These are phyloP conservation scores for Candida germanica DNA, from an alignment of 805 yeast genomes.

Conservation along the genomic window DNA sequence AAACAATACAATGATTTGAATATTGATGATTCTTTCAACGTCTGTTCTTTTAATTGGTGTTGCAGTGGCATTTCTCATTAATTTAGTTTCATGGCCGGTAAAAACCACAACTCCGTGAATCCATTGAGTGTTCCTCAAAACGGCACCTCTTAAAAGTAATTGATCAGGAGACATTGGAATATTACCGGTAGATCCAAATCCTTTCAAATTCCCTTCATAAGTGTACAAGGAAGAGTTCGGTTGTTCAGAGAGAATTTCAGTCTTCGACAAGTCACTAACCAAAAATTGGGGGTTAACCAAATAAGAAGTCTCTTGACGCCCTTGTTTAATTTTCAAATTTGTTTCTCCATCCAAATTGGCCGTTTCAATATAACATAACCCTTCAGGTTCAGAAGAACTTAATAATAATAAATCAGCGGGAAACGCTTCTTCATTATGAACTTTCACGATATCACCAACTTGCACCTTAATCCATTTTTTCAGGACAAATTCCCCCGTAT, in stretches of 20 bases:
- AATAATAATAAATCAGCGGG: constrained; percentile 90
- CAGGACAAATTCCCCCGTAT: constrained; percentile 56
- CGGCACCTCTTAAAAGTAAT: constrained; percentile 90
- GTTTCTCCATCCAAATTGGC: constrained; percentile 98
- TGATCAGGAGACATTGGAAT: constrained; percentile 88
- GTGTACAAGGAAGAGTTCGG: constrained; percentile 95
- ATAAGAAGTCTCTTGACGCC: constrained; percentile 71
- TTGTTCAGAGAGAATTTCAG: constrained; percentile 70
- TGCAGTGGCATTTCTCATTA: constrained; percentile 98
- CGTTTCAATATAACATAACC: constrained; percentile 94
- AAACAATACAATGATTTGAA: constrained; percentile 87
- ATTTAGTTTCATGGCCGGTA: constrained; percentile 97
- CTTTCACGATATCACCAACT: constrained; percentile 89
- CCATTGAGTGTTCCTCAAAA: constrained; percentile 92
- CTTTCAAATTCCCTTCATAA: constrained; percentile 79
- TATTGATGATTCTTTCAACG: constrained; percentile 90
- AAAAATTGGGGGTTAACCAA: constrained; percentile 62
- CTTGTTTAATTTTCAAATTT: constrained; percentile 90
- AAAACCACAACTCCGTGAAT: constrained; percentile 89
- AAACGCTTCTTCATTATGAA: constrained; percentile 81
- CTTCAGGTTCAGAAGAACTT: constrained; percentile 96
- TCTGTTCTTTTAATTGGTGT: constrained; percentile 97
- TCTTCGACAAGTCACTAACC: constrained; percentile 27
- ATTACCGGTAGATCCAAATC: constrained; percentile 48
- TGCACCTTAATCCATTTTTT: constrained; percentile 82